Percentiles rank a stretch among this genome's conserved stretches.
Conservation (phyloP, 164 flowering plant genomes). For the Warburgia ugandensis region DNA sequence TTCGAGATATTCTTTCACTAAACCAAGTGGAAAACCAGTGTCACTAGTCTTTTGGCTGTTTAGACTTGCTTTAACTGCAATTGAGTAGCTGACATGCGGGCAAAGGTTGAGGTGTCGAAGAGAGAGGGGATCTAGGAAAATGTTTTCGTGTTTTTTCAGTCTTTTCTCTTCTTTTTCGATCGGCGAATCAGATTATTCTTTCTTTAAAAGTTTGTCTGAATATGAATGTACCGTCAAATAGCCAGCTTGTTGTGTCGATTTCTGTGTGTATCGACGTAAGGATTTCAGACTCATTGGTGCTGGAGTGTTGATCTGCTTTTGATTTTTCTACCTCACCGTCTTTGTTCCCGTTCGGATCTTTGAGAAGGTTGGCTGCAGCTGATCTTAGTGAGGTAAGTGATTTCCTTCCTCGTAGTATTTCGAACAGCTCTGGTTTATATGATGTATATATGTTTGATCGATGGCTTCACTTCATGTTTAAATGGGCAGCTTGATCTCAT, state of each 20-base stretch:
- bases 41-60: not conserved
- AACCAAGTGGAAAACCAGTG: not conserved
- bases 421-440: not conserved
- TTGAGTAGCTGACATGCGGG: not conserved
- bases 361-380: not conserved
- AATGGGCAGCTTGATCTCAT: not conserved
- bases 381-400: not conserved
- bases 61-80: conserved; percentile 1
- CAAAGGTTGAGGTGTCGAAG: conserved; percentile 1
- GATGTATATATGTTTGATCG: not conserved
- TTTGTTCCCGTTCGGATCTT: not conserved
- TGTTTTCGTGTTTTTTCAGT: not conserved
- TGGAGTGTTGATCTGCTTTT: too few relatives aligned
- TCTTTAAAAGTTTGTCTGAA: not conserved
- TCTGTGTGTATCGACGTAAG: not conserved
- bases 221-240: conserved; percentile 11
- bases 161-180: not conserved
- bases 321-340: not conserved
- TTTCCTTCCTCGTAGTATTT: not conserved
- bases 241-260: conserved; percentile 4
- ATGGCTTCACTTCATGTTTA: not conserved
- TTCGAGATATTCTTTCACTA: not conserved
- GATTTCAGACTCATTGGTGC: too few relatives aligned
- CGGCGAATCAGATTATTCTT: not conserved
- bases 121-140: conserved; percentile 3